These are phyloP conservation scores for Trichoderma hamatum DNA, from an alignment of 2,329 filamentous ascomycete species.

Conservation along the genomic window DNA sequence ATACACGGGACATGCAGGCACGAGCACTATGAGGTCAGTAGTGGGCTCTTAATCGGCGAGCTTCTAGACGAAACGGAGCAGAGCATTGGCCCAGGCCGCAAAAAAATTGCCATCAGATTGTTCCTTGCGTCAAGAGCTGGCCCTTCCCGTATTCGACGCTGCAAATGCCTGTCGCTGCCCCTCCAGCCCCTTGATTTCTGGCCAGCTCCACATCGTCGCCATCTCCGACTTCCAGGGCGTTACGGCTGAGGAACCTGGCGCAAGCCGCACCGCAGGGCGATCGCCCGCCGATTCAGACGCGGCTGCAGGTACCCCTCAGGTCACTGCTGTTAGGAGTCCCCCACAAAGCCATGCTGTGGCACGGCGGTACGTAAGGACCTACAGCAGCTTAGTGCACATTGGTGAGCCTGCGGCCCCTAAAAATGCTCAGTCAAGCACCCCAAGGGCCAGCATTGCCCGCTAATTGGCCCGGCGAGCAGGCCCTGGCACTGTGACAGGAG, in stretches of 20 bases:
- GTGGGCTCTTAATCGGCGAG: conserved; percentile 10
- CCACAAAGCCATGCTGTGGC: conserved; percentile 25
- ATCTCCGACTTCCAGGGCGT: conserved; percentile 19
- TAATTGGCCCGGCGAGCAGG: conserved; percentile 25
- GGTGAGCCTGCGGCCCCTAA: conserved; percentile 29
- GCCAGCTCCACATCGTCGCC: conserved; percentile 25
- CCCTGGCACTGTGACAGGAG: conserved; percentile 28
- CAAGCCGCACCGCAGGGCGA: neutral
- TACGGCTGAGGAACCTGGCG: conserved; percentile 13
- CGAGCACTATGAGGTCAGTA: conserved; percentile 24
- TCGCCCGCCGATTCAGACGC: neutral
- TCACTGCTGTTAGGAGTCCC: conserved; percentile 21
- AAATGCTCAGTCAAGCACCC: conserved; percentile 19
- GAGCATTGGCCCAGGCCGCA: conserved; percentile 1
- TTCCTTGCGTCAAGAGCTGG: conserved; percentile 23
- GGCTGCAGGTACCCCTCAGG: conserved; percentile 14
- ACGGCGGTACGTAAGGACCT: conserved; percentile 18
- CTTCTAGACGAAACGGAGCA: conserved; percentile 16
- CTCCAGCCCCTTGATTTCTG: conserved; percentile 30
- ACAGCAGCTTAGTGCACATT: conserved; percentile 23
- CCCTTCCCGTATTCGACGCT: conserved; percentile 14
- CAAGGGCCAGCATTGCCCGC: conserved; percentile 21
- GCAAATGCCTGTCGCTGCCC: conserved; percentile 28
- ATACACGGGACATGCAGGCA: conserved; percentile 18
- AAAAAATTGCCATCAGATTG: conserved; percentile 14